A percentile compares a stretch with the other conserved stretches of the same genome.
phyloP scores from a whole-genome alignment of 2,329 filamentous ascomycete species.

The Alternaria dauci region DNA sequence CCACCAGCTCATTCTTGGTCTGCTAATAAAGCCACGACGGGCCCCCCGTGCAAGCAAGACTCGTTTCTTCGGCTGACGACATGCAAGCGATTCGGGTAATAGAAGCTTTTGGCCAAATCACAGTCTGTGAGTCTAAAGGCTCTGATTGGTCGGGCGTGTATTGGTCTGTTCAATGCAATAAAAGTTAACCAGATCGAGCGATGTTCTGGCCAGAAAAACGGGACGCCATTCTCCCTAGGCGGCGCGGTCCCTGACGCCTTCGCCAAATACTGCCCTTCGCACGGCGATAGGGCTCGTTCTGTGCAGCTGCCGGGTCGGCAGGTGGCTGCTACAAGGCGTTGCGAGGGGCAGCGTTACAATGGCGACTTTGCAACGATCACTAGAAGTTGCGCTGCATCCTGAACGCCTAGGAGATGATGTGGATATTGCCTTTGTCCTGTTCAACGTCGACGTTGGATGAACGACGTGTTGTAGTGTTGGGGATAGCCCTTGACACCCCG shows the following conservation, averaged over 20 bases:
- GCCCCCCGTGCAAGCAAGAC: constrained; percentile 26
- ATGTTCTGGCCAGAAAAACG: constrained; percentile 32
- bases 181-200: constrained; percentile 27
- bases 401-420: neutral
- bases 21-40: constrained; percentile 40
- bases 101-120: constrained; percentile 20
- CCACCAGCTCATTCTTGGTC: constrained; percentile 34
- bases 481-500: neutral
- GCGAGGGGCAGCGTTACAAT: neutral
- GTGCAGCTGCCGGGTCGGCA: constrained; percentile 8
- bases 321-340: constrained; percentile 5
- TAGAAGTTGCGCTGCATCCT: neutral
- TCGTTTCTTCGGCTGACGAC: constrained; percentile 30
- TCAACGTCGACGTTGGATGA: neutral
- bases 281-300: constrained; percentile 9
- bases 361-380: neutral
- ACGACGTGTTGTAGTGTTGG: constrained; percentile 2
- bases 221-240: constrained; percentile 21
- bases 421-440: neutral
- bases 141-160: constrained; percentile 21
- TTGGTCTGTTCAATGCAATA: constrained; percentile 41
- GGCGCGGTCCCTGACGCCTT: constrained; percentile 15
- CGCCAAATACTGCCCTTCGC: constrained; percentile 13
- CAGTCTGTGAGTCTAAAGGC: constrained; percentile 15
- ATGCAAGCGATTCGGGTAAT: constrained; percentile 40